A percentile compares a stretch with the other conserved stretches of the same genome.
phyloP scores from a whole-genome alignment of 768 basidiomycete genomes.

The Leccinum uliginosum region DNA sequence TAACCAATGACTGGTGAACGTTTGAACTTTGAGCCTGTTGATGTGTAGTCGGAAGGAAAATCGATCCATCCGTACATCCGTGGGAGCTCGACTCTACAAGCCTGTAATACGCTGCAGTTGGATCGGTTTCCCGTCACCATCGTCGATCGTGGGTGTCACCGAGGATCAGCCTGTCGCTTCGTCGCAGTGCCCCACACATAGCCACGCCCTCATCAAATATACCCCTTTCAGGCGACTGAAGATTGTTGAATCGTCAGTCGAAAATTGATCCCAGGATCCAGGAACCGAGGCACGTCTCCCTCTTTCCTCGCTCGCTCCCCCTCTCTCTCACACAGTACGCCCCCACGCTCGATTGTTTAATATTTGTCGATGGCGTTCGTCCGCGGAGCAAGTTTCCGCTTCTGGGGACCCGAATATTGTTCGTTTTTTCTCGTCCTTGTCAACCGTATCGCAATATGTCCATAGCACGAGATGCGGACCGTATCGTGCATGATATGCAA shows the following conservation, averaged over 20 bases:
- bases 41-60: background rate
- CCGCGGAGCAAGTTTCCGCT: slow-evolving; percentile 1
- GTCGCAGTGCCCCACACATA: slow-evolving; percentile 6
- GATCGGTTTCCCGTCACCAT: background rate
- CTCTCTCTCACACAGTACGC: background rate
- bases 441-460: background rate
- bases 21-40: background rate
- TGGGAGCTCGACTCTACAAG: background rate
- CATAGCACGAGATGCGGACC: background rate
- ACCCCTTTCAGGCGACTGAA: background rate
- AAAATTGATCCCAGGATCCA: slow-evolving; percentile 1
- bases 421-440: background rate
- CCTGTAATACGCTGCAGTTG: no score
- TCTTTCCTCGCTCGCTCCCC: background rate
- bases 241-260: background rate
- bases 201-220: background rate
- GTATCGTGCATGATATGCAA: background rate
- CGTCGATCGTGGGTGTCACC: slow-evolving; percentile 5
- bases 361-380: background rate
- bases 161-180: background rate
- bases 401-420: background rate
- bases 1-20: background rate
- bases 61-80: background rate
- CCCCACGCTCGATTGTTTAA: background rate
- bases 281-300: slow-evolving; percentile 4